Conservation (phyloP, 371 early-diverging fungal genomes). For the Apophysomyces trapeziformis region DNA sequence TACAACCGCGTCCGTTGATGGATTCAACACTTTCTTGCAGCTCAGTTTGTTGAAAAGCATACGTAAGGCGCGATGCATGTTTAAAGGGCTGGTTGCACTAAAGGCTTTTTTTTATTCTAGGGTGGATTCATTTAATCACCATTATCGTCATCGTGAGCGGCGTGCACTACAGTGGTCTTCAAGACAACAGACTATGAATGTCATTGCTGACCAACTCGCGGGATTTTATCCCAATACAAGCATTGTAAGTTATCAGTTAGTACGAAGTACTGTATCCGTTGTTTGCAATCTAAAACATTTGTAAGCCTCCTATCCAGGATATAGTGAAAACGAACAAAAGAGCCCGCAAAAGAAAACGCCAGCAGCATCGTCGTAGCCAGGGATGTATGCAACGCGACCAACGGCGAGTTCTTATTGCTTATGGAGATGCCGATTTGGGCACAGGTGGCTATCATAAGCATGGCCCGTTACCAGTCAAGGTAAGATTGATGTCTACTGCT, state of each 20-base stretch:
- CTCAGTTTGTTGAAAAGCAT: not conserved
- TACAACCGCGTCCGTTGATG: not conserved
- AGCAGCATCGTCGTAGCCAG: not conserved
- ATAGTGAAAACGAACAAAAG: not conserved
- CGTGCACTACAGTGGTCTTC: not conserved
- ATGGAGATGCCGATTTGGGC: not conserved
- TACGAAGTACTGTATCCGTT: not conserved
- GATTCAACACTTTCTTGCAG: not conserved
- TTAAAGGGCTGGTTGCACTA: not conserved
- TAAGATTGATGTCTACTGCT: not conserved
- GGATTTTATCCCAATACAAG: not conserved
- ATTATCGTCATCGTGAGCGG: too few species aligned
- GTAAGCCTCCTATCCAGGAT: not conserved
- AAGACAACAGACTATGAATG: not conserved
- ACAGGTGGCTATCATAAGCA: not conserved
- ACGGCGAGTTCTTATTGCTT: not conserved
- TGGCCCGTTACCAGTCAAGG: not conserved
- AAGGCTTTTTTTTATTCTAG: not conserved
- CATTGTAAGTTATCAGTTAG: not conserved
- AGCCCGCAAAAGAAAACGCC: not conserved
- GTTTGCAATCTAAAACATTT: not conserved
- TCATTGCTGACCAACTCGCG: not conserved
- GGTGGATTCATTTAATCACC: not conserved
- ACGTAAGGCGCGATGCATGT: not conserved
- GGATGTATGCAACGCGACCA: not conserved